Conservation (phyloP, 768 basidiomycete species). For the Trametes maxima region DNA sequence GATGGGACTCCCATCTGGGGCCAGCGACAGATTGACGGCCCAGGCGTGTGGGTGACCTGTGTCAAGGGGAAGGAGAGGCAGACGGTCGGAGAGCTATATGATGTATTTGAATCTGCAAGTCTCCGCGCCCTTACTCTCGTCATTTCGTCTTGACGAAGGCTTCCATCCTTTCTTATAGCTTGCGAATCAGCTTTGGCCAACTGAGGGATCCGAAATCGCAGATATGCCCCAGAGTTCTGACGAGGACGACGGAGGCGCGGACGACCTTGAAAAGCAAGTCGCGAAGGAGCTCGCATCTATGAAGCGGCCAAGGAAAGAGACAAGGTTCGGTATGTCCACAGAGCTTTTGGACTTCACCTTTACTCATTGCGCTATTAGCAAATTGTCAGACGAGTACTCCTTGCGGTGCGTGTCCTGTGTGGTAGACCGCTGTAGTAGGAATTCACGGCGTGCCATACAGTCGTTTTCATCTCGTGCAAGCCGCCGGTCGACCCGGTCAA, state of each 20-base stretch:
- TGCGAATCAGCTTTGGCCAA: slow-evolving; percentile 72
- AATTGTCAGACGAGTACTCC: slow-evolving; percentile 81
- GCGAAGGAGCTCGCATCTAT: slow-evolving; percentile 71
- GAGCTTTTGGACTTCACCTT: background rate
- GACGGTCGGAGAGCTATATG: slow-evolving; percentile 74
- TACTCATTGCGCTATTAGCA: slow-evolving; percentile 40
- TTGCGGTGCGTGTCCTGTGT: slow-evolving; percentile 54
- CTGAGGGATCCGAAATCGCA: slow-evolving; percentile 26
- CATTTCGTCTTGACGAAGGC: background rate
- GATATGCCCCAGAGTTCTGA: slow-evolving; percentile 21
- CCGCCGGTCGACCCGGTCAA: slow-evolving; percentile 76
- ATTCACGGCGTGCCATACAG: slow-evolving; percentile 38
- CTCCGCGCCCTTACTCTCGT: background rate
- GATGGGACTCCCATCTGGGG: slow-evolving; percentile 70
- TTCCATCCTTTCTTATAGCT: slow-evolving; percentile 45
- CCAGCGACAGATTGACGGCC: slow-evolving; percentile 71
- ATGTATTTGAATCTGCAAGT: slow-evolving; percentile 75
- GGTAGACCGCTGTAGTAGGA: background rate
- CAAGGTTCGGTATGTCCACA: slow-evolving; percentile 59
- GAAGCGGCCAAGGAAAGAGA: slow-evolving; percentile 63
- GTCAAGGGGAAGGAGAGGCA: slow-evolving; percentile 84
- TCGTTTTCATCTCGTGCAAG: slow-evolving; percentile 80
- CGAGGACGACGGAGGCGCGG: slow-evolving; percentile 36
- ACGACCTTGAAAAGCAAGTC: slow-evolving; percentile 69
- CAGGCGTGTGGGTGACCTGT: slow-evolving; percentile 85